Percentiles rank a stretch among this genome's conserved stretches.
Evolutionary conservation across 2,329 filamentous ascomycete species (phyloP).

Genomic region (Leptographium flavum): DNA sequence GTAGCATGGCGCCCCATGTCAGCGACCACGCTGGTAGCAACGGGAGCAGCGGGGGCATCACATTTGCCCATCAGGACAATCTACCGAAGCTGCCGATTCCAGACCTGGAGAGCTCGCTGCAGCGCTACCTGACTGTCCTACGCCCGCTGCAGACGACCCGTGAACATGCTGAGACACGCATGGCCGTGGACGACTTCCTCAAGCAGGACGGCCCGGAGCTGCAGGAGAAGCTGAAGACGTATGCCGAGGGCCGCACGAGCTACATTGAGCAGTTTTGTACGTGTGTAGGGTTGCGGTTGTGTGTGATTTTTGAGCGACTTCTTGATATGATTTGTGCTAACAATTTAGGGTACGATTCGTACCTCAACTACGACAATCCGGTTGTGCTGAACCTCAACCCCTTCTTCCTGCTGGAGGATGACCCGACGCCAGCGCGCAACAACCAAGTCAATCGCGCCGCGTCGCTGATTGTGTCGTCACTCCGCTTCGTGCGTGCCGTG

Average conservation of each 20-base stretch:
- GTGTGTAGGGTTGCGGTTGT: constrained; percentile 20
- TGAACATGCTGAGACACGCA: constrained; percentile 70
- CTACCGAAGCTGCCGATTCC: constrained; percentile 89
- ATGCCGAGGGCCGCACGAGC: constrained; percentile 80
- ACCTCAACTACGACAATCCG: constrained; percentile 93
- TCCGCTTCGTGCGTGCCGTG: constrained; percentile 87
- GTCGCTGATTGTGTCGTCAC: constrained; percentile 75
- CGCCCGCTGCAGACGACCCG: constrained; percentile 66
- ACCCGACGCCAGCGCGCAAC: constrained; percentile 89
- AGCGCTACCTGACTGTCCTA: constrained; percentile 66
- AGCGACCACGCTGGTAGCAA: constrained; percentile 36
- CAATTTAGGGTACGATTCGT: constrained; percentile 86
- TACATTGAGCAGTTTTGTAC: constrained; percentile 98
- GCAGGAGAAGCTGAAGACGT: constrained; percentile 80
- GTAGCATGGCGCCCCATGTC: constrained; percentile 16
- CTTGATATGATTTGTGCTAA: background rate
- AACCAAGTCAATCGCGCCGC: constrained; percentile 93
- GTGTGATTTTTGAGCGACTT: background rate
- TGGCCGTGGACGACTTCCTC: constrained; percentile 73
- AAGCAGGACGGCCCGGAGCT: constrained; percentile 67
- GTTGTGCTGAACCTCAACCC: constrained; percentile 96
- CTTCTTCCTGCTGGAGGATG: constrained; percentile 94
- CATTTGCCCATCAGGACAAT: constrained; percentile 77
- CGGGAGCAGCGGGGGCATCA: constrained; percentile 56
- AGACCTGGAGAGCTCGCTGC: constrained; percentile 63